Conservation (phyloP, 75 land plant species). For the Chamaecyparis obtusa region DNA sequence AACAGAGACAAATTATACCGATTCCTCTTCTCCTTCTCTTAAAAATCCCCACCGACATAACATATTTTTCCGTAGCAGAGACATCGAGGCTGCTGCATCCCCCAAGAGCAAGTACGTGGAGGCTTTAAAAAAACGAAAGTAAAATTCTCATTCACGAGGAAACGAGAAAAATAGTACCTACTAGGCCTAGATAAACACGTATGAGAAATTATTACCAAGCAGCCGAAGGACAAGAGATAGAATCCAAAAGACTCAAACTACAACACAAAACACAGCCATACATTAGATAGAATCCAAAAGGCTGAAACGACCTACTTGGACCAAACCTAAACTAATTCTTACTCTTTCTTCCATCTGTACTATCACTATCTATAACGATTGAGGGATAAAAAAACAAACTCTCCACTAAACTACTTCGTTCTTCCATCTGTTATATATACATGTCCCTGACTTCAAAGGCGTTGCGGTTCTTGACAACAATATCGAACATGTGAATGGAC, state of each 20-base stretch:
- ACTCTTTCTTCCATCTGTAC: neutral
- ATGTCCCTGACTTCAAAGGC: slow-evolving; percentile 69
- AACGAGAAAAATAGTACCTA: neutral
- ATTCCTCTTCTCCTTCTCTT: neutral
- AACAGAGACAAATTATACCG: neutral
- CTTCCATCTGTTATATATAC: neutral
- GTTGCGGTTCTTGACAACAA: slow-evolving; percentile 69
- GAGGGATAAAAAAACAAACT: too few species aligned
- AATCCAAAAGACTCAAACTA: neutral
- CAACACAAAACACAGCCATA: neutral
- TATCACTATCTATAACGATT: too few species aligned
- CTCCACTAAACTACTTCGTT: neutral
- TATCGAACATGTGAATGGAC: slow-evolving; percentile 78
- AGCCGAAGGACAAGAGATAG: neutral
- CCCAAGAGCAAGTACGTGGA: slow-evolving; percentile 8
- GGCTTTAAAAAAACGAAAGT: neutral
- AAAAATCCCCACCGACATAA: neutral
- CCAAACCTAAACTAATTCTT: neutral
- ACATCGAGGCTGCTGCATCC: slow-evolving; percentile 1
- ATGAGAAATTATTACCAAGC: neutral
- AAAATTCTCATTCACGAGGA: neutral
- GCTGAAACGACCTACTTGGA: neutral
- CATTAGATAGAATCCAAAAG: too few species aligned
- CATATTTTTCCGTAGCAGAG: neutral
- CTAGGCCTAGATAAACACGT: neutral